A percentile compares a stretch with the other conserved stretches of the same genome.
Conservation (phyloP, 306 rosid species). For the Elaeagnus macrophylla region DNA sequence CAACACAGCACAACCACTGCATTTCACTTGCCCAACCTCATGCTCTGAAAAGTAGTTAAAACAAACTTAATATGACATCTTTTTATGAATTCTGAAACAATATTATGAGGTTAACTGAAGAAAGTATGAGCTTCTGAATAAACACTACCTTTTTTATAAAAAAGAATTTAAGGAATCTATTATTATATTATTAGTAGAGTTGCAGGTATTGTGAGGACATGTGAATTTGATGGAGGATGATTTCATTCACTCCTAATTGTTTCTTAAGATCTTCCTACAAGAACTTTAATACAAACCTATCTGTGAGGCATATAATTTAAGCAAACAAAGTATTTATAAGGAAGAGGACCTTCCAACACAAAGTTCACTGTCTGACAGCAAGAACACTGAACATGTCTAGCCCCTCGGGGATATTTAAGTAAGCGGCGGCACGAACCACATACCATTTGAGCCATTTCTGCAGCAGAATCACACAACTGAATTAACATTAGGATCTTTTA, state of each 20-base stretch:
- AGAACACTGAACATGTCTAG: conserved; percentile 64
- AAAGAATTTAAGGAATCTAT: no score
- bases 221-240: no score
- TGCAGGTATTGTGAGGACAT: no score
- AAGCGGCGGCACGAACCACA: conserved; percentile 85
- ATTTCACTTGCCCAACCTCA: conserved; percentile 76
- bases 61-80: conserved; percentile 5
- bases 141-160: no score
- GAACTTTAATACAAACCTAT: not conserved
- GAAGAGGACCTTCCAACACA: conserved; percentile 60
- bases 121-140: not conserved
- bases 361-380: conserved; percentile 74
- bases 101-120: not conserved
- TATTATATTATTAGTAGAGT: no score
- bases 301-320: not conserved
- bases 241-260: not conserved
- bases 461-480: conserved; percentile 12
- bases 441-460: conserved; percentile 80
- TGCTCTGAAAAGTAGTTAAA: conserved; percentile 47
- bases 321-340: not conserved
- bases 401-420: conserved; percentile 62
- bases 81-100: conserved; percentile 1
- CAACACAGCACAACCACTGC: conserved; percentile 64
- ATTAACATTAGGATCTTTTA: conserved; percentile 9
- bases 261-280: not conserved